Conservation (phyloP, 1,284 basidiomycete species). For the Austroboletus olivaceoglutinosus region DNA sequence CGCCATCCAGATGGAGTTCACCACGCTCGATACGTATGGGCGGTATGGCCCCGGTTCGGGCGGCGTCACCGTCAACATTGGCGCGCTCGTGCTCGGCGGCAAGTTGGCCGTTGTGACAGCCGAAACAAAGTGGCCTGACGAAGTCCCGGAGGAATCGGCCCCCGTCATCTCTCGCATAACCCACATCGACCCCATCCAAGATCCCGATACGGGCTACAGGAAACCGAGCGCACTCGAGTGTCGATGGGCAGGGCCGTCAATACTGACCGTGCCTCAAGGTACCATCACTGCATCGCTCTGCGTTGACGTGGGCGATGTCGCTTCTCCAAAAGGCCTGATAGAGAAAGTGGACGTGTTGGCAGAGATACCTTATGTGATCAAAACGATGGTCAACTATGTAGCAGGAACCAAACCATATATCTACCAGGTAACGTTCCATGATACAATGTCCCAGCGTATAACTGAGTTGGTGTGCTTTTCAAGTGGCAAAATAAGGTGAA, state of each 20-base stretch:
- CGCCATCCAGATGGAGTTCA: constrained; percentile 96
- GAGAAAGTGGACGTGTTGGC: constrained; percentile 97
- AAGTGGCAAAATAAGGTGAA: constrained; percentile 83
- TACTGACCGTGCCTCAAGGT: constrained; percentile 53
- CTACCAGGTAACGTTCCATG: constrained; percentile 63
- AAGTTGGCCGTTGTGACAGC: constrained; percentile 74
- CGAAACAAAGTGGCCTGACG: constrained; percentile 65
- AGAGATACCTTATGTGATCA: constrained; percentile 91
- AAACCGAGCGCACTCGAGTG: constrained; percentile 73
- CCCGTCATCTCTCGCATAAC: constrained; percentile 62
- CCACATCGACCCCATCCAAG: constrained; percentile 62
- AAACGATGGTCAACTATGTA: constrained; percentile 87
- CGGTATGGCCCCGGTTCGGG: constrained; percentile 75
- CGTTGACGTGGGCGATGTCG: constrained; percentile 55
- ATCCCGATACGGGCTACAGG: constrained; percentile 81
- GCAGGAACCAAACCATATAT: constrained; percentile 92
- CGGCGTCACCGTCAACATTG: constrained; percentile 80
- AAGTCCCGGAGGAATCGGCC: constrained; percentile 46
- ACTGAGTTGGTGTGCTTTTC: background rate
- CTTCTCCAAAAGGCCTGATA: constrained; percentile 72
- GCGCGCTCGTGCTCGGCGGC: constrained; percentile 76
- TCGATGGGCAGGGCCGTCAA: constrained; percentile 75
- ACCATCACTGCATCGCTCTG: constrained; percentile 54
- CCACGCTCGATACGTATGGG: constrained; percentile 77
- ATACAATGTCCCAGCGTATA: background rate